A percentile compares a stretch with the other conserved stretches of the same genome.
These are phyloP conservation scores for Xylaria bambusicola DNA, from an alignment of 495 filamentous ascomycete species.

Conservation along the genomic window DNA sequence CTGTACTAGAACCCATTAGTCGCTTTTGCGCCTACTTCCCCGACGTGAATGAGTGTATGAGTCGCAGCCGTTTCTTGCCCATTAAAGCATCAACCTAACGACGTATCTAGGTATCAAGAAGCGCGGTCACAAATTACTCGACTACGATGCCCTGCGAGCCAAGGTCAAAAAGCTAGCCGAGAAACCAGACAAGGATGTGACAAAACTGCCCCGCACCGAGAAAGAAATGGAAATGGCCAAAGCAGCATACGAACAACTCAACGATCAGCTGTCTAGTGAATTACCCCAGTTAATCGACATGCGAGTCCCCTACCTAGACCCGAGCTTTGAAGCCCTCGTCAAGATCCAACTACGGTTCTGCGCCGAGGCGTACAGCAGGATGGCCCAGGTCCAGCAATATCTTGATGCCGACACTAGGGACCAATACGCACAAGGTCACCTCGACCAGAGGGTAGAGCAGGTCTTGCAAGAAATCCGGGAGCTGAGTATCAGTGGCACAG, in stretches of 20 bases:
- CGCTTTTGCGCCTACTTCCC: constrained; percentile 98
- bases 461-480: constrained; percentile 96
- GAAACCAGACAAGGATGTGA: constrained; percentile 97
- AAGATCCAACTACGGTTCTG: constrained; percentile 99
- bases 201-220: constrained; percentile 90
- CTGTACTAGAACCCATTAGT: constrained; percentile 91
- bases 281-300: constrained; percentile 97
- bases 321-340: constrained; percentile 93
- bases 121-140: constrained; percentile 93
- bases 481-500: constrained; percentile 78
- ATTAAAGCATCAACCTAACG: constrained; percentile 11
- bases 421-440: constrained; percentile 89
- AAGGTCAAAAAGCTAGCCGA: constrained; percentile 96
- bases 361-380: constrained; percentile 91
- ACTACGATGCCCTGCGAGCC: constrained; percentile 93
- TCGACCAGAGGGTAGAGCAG: constrained; percentile 92
- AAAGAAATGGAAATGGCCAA: constrained; percentile 93
- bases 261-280: constrained; percentile 91
- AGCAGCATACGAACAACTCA: constrained; percentile 90
- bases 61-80: background rate
- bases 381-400: constrained; percentile 99
- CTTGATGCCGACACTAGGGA: constrained; percentile 94
- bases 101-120: constrained; percentile 79
- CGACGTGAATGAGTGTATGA: constrained; percentile 92
- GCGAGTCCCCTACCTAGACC: constrained; percentile 94